phyloP scores from a whole-genome alignment of 2,329 filamentous ascomycete genomes.

The Fonsecaea pedrosoi region DNA sequence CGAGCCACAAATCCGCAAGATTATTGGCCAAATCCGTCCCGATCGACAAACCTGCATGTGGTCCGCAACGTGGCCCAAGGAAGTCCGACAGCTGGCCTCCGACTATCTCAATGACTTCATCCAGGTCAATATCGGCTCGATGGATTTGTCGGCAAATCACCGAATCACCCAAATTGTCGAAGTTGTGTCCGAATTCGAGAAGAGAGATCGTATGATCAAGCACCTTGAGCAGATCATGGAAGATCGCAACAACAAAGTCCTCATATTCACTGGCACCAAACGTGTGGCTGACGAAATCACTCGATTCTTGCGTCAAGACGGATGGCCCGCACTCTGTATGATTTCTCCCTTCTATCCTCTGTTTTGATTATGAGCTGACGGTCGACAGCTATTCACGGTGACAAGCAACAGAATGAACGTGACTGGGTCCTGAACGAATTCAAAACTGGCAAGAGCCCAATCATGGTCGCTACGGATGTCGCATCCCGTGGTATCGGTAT shows the following conservation, averaged over 20 bases:
- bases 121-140: conserved; percentile 97
- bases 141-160: conserved; percentile 96
- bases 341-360: conserved; percentile 39
- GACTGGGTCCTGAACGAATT: conserved; percentile 99
- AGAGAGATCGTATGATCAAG: conserved; percentile 96
- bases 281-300: conserved; percentile 98
- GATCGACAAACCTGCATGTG: conserved; percentile 99
- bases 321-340: conserved; percentile 95
- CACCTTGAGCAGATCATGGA: conserved; percentile 98
- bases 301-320: conserved; percentile 94
- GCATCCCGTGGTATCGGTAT: conserved; percentile 99
- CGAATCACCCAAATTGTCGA: conserved; percentile 98
- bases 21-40: conserved; percentile 94
- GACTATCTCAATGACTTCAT: conserved; percentile 97
- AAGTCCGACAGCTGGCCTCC: conserved; percentile 87
- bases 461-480: conserved; percentile 99
- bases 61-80: conserved; percentile 99
- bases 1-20: conserved; percentile 99
- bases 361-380: conserved; percentile 47
- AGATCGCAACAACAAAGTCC: conserved; percentile 89
- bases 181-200: conserved; percentile 94
- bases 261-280: conserved; percentile 87
- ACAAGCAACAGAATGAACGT: conserved; percentile 99
- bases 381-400: conserved; percentile 85
- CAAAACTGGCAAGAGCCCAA: conserved; percentile 98